Base-by-base conservation (phyloP, 768 basidiomycete genomes). In the Termitomyces heimii region DNA sequence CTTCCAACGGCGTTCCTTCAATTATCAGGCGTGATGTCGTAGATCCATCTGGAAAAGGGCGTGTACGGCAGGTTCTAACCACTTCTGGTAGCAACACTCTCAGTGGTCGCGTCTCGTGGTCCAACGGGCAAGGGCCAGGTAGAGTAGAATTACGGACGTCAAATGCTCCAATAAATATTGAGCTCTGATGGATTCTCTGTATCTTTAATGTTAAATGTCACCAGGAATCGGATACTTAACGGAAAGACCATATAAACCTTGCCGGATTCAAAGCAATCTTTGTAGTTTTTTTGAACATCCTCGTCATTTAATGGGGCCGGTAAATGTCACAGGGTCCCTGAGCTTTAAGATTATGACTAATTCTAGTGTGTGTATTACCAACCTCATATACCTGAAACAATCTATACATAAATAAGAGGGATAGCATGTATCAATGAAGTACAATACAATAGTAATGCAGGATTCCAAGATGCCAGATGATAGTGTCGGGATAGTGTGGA, bases 41-140 rank as follows among this genome's bases (percentile, higher is more conserved):
- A 20, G 71, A 69, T 53, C 69, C 68, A 5, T 53, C 65, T 43
- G 68, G 66, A 12, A 59, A 63, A 26, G 62, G 62, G 4, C 62
- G 71, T 20, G 58, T 57, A 40, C 60, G 68, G 34, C 56, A 34
- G 18, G 34, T 67, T 2, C 42, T 58, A 8, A 40, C 55, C 12
- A 32, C 32, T 1, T 35, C 45, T n/a, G 53, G 50, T 22, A 53
- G 45, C 22, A 54, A 49, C 18, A 35, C 42, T 28, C 35, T 63
- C 28, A 55, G 20, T 32, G 64, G 64, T 22, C 58, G 53, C 42
- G 64, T 67, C 10, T 55, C 57, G 9, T 67, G 66, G 66, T 55
- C 61, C 20, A 37, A 45, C 20, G 42, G 55, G n/a, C 51, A 56
- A 52, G 64, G 64, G 12, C 51, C 53, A 26, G 60, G 66, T 12